A percentile compares a stretch with the other conserved stretches of the same genome.
Evolutionary conservation across 108 stramenopile species (phyloP).

Genomic region (Cyclotella baltica): DNA sequence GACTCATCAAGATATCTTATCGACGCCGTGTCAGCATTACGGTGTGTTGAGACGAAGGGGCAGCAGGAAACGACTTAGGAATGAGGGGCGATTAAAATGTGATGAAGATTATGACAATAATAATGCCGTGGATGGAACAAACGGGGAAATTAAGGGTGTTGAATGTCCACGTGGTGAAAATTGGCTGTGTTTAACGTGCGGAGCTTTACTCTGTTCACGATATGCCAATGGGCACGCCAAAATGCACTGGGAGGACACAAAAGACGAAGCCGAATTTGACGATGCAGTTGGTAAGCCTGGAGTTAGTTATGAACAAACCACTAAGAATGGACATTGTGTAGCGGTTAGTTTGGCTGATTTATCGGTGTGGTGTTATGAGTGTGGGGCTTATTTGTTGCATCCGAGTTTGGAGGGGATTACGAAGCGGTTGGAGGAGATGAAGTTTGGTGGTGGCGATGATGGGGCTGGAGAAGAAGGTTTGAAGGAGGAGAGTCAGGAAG

Average conservation of each 20-base stretch:
- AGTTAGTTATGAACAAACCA: neutral
- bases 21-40: conserved; percentile 35
- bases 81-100: conserved; percentile 34
- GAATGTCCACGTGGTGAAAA: conserved; percentile 69
- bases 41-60: neutral
- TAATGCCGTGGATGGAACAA: neutral
- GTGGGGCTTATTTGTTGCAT: conserved; percentile 64
- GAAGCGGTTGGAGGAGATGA: conserved; percentile 55
- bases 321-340: conserved; percentile 58
- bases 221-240: conserved; percentile 81
- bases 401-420: conserved; percentile 44
- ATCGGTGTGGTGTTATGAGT: conserved; percentile 84
- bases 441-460: conserved; percentile 50
- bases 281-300: conserved; percentile 26
- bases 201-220: conserved; percentile 66
- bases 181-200: conserved; percentile 80
- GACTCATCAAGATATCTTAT: neutral
- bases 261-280: conserved; percentile 30
- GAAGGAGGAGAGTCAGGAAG: neutral
- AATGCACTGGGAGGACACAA: conserved; percentile 67
- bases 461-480: neutral
- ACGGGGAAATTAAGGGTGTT: conserved; percentile 16
- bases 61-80: conserved; percentile 35
- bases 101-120: conserved; percentile 23
- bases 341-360: conserved; percentile 76